Conservation (phyloP, 2,329 filamentous ascomycete species). For the Ophiostoma sp. region DNA sequence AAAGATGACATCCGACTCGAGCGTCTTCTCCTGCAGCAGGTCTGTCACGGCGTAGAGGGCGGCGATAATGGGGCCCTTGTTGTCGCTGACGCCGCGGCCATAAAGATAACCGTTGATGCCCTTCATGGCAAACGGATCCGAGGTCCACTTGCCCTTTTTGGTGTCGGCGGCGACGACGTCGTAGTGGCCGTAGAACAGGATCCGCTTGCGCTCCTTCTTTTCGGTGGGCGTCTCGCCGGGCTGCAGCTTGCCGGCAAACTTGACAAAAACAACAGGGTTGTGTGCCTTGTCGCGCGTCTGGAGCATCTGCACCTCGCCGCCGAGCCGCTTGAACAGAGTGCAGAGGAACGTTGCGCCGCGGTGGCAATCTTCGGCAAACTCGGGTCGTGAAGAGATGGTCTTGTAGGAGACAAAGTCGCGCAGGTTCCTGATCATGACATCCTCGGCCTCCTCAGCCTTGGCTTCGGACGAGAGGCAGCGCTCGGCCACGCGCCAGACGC, state of each 20-base stretch:
- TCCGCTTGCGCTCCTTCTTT: slow-evolving; percentile 66
- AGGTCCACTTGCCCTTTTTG: slow-evolving; percentile 74
- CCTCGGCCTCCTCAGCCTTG: slow-evolving; percentile 39
- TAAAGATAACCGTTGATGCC: slow-evolving; percentile 91
- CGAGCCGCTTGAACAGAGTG: slow-evolving; percentile 84
- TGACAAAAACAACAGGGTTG: slow-evolving; percentile 90
- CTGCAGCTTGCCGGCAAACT: slow-evolving; percentile 71
- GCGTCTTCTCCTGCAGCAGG: slow-evolving; percentile 71
- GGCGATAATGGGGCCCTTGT: slow-evolving; percentile 93
- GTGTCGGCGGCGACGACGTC: slow-evolving; percentile 90
- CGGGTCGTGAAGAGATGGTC: slow-evolving; percentile 80
- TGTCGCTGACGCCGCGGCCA: slow-evolving; percentile 92
- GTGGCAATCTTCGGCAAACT: slow-evolving; percentile 86
- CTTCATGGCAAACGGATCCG: slow-evolving; percentile 82
- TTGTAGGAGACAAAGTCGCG: slow-evolving; percentile 86
- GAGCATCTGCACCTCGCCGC: slow-evolving; percentile 85
- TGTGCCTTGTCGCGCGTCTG: slow-evolving; percentile 67
- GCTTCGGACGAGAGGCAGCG: slow-evolving; percentile 37
- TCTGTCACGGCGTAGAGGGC: slow-evolving; percentile 92
- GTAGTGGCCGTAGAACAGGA: slow-evolving; percentile 97
- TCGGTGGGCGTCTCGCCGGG: slow-evolving; percentile 33
- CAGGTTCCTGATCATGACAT: slow-evolving; percentile 64
- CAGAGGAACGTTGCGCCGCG: slow-evolving; percentile 87
- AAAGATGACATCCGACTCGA: slow-evolving; percentile 87
- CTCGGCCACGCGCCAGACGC: slow-evolving; percentile 73